phyloP scores from a whole-genome alignment of 2,329 filamentous ascomycete species.

The Purpureocillium lavendulum region DNA sequence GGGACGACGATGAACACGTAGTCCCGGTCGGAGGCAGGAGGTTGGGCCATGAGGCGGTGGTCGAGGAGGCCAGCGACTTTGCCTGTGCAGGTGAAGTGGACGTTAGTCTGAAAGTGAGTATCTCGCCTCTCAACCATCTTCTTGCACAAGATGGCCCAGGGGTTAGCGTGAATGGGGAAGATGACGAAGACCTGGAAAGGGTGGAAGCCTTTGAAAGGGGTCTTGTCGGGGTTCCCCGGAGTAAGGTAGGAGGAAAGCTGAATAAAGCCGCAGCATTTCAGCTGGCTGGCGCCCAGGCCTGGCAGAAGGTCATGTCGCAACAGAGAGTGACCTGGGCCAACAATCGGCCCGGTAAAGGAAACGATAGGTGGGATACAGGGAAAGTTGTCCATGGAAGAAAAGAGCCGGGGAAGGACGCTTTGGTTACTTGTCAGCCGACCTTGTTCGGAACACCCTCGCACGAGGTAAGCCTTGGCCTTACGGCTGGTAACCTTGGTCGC shows the following conservation, averaged over 20 bases:
- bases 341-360: background rate
- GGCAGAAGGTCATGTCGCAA: background rate
- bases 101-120: background rate
- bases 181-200: background rate
- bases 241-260: background rate
- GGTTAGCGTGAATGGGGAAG: background rate
- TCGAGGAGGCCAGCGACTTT: background rate
- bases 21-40: background rate
- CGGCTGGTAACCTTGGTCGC: background rate
- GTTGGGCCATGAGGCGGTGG: background rate
- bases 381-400: background rate
- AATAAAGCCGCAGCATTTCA: background rate
- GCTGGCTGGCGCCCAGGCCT: background rate
- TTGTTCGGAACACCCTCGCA: too few species aligned
- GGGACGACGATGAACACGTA: background rate
- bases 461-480: background rate
- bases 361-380: background rate
- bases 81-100: background rate
- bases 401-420: background rate
- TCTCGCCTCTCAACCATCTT: background rate
- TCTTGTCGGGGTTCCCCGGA: background rate
- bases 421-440: too few species aligned
- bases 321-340: background rate
- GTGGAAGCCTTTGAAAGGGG: background rate
- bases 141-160: background rate